Base-by-base conservation (phyloP, 164 flowering plant species). In the Chimonanthus salicifolius region DNA sequence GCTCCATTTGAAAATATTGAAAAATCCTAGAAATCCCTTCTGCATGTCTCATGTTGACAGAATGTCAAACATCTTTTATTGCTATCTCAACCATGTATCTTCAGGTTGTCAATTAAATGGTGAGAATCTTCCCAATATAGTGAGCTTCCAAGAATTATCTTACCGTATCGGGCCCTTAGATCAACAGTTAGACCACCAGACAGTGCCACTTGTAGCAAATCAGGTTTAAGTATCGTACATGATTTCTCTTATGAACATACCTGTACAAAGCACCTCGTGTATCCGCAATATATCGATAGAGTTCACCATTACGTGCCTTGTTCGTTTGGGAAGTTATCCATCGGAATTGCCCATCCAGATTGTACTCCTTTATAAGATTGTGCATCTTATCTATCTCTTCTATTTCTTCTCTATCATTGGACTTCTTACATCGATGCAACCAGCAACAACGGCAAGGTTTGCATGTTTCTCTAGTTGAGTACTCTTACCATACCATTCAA, bases 371-470 rank as follows among this genome's bases (percentile, higher is more conserved):
- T 16, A 92, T 89, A 9, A 95, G 90, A 51, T 49, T 54, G 68
- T 95, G 99, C 97, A 95, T 95, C 82, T 91, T 95, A 82, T 91
- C 88, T 77, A 95, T 95, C 81, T 95, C 99, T 48, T 67, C 81
- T 49, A 90, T 93, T 78, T 95, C 99, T 88, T 95, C 99, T 77
- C 97, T 82, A 80, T 93, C 99, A 51, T 74, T 84, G 10, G 98
- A 95, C 78, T 86, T 89, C 74, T 85, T 87, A 66, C 97, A 81
- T 91, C 91, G 74, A 54, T 84, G 83, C 84, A 91, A 66, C 99
- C 98, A 74, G 90, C 96, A 66, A 92, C 91, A 47, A 90, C 85
- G 47, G 89, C 98, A 54, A 92, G 93, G 82, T 91, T 93, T 72
- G 80, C 96, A 65, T 87, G 78, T n/a, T 70, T 90, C 94, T 82